Conservation (phyloP, 2,329 filamentous ascomycete genomes). For the Fusarium sp. region DNA sequence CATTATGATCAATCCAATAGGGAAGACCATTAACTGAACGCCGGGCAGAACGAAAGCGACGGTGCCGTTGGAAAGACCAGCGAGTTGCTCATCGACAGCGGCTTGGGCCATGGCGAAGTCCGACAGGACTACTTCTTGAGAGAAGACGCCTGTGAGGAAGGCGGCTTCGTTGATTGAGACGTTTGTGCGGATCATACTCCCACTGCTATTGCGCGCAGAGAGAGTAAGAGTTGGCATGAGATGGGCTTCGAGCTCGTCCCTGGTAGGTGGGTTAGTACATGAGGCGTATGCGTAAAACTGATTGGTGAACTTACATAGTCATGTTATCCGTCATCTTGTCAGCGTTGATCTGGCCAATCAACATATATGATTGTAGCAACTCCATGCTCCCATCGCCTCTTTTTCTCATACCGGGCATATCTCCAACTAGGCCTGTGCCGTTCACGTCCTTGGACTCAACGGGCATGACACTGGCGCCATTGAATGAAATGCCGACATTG, state of each 20-base stretch:
- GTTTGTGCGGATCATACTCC: conserved; percentile 67
- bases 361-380: conserved; percentile 72
- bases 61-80: conserved; percentile 60
- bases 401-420: conserved; percentile 32
- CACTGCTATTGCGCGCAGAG: conserved; percentile 64
- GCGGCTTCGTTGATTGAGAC: conserved; percentile 76
- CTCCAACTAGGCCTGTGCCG: conserved; percentile 41
- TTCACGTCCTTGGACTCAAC: conserved; percentile 43
- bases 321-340: conserved; percentile 64
- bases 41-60: conserved; percentile 77
- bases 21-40: conserved; percentile 74
- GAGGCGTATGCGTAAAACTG: conserved; percentile 15
- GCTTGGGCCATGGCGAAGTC: conserved; percentile 60
- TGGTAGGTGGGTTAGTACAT: conserved; percentile 46
- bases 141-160: conserved; percentile 78
- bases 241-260: conserved; percentile 68
- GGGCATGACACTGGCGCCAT: conserved; percentile 58
- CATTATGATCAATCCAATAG: conserved; percentile 75
- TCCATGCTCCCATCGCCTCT: conserved; percentile 47
- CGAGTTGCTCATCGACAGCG: conserved; percentile 61
- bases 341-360: conserved; percentile 74
- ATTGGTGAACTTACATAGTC: conserved; percentile 65
- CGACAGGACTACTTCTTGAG: conserved; percentile 65
- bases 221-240: conserved; percentile 77
- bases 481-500: conserved; percentile 65